Evolutionary conservation across 148 eudicot genomes (phyloP).

Genomic region (Dianthus caryophyllus): DNA sequence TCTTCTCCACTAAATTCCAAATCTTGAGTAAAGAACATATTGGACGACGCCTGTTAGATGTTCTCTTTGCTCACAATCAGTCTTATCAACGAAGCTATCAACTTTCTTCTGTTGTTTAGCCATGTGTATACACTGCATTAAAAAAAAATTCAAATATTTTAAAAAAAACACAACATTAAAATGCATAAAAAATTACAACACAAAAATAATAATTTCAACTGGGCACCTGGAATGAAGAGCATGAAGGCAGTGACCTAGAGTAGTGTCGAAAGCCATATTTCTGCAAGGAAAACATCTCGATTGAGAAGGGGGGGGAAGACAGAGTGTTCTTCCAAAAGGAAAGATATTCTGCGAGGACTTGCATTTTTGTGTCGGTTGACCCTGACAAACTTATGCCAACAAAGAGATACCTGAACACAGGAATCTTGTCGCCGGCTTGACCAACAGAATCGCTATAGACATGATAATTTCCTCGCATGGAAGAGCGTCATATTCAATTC

Average conservation of each 20-base stretch:
- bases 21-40: too few relatives aligned
- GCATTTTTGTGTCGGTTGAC: neutral
- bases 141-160: too few relatives aligned
- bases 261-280: constrained; percentile 55
- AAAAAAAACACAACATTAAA: too few relatives aligned
- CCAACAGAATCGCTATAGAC: constrained; percentile 46
- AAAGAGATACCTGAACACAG: constrained; percentile 58
- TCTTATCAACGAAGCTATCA: too few relatives aligned
- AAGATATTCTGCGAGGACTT: neutral
- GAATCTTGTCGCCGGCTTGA: constrained; percentile 46
- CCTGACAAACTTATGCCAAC: constrained; percentile 1
- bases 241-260: constrained; percentile 73
- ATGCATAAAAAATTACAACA: too few relatives aligned
- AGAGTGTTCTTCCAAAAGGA: neutral
- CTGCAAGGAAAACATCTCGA: constrained; percentile 44
- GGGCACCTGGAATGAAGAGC: constrained; percentile 67
- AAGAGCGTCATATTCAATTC: constrained; percentile 50
- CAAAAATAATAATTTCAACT: constrained; percentile 54
- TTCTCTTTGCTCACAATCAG: too few relatives aligned
- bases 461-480: constrained; percentile 64
- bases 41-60: too few relatives aligned
- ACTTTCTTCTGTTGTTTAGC: too few relatives aligned
- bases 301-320: constrained; percentile 3
- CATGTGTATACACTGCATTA: too few relatives aligned
- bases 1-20: too few relatives aligned